phyloP scores from a whole-genome alignment of 345 rosid species.

The Pistacia vera region DNA sequence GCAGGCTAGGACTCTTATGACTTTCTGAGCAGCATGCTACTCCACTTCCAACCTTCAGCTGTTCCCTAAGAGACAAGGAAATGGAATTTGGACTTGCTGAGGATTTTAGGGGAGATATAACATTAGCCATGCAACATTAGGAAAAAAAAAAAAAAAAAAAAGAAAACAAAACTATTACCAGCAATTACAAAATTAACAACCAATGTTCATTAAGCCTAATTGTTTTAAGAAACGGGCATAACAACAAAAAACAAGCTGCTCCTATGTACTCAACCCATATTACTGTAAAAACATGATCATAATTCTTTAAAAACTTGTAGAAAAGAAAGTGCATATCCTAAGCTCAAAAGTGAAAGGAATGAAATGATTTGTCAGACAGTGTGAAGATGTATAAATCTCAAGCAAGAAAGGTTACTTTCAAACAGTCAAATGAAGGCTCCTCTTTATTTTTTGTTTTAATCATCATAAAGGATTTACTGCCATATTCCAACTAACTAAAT shows the following conservation, averaged over 20 bases:
- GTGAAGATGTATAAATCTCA: background rate
- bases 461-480: background rate
- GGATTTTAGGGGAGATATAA: slow-evolving; percentile 6
- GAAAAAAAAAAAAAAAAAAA: background rate
- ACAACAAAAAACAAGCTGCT: background rate
- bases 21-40: slow-evolving; percentile 46
- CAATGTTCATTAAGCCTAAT: background rate
- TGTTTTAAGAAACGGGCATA: slow-evolving; percentile 5
- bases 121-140: background rate
- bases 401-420: background rate
- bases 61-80: slow-evolving; percentile 46
- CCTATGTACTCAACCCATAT: background rate
- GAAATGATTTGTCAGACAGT: background rate
- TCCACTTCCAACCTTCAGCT: slow-evolving; percentile 78
- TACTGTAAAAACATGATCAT: background rate
- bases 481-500: background rate
- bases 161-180: background rate
- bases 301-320: background rate
- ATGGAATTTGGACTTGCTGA: slow-evolving; percentile 16
- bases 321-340: background rate
- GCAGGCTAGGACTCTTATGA: slow-evolving; percentile 47
- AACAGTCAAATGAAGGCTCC: background rate
- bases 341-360: background rate
- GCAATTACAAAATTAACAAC: background rate
- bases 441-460: background rate